Percentiles rank a stretch among this genome's conserved stretches.
These are phyloP conservation scores for Cladorrhinum samala DNA, from an alignment of 495 filamentous ascomycete genomes.

Conservation along the genomic window DNA sequence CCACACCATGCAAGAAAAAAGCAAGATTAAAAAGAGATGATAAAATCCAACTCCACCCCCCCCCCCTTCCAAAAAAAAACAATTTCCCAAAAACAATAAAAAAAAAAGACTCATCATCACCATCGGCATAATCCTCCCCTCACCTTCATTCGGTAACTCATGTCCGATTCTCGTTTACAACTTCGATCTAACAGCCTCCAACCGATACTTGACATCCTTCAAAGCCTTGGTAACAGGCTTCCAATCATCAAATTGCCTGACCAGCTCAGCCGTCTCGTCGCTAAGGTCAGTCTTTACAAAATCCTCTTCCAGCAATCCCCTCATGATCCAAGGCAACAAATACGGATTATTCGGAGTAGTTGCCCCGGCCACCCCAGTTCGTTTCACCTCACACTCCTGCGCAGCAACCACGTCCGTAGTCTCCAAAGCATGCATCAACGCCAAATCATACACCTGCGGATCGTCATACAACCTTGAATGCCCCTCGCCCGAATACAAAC, in stretches of 20 bases:
- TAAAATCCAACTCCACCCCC: not conserved
- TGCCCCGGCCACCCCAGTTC: slow-evolving; percentile 28
- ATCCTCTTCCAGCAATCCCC: slow-evolving; percentile 87
- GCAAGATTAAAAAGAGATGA: not conserved
- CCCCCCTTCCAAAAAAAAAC: not conserved
- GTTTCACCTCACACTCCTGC: slow-evolving; percentile 32
- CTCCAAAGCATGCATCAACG: slow-evolving; percentile 78
- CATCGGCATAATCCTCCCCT: no score
- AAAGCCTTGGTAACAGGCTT: slow-evolving; percentile 80
- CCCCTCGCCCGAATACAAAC: slow-evolving; percentile 84
- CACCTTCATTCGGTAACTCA: no score
- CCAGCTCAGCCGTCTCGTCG: slow-evolving; percentile 68
- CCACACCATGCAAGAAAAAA: not conserved
- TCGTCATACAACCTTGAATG: slow-evolving; percentile 94
- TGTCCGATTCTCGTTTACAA: no score
- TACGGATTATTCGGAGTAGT: slow-evolving; percentile 63
- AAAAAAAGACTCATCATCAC: no score
- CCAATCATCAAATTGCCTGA: slow-evolving; percentile 91
- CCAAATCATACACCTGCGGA: slow-evolving; percentile 77
- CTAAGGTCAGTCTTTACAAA: slow-evolving; percentile 74
- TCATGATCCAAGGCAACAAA: slow-evolving; percentile 88
- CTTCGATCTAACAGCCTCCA: slow-evolving; percentile 87
- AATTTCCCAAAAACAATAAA: no score
- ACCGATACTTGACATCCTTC: slow-evolving; percentile 91
- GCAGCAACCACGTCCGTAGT: slow-evolving; percentile 52